Base-by-base conservation (phyloP, 2,329 filamentous ascomycete genomes). In the Chaetothyriales sp. region DNA sequence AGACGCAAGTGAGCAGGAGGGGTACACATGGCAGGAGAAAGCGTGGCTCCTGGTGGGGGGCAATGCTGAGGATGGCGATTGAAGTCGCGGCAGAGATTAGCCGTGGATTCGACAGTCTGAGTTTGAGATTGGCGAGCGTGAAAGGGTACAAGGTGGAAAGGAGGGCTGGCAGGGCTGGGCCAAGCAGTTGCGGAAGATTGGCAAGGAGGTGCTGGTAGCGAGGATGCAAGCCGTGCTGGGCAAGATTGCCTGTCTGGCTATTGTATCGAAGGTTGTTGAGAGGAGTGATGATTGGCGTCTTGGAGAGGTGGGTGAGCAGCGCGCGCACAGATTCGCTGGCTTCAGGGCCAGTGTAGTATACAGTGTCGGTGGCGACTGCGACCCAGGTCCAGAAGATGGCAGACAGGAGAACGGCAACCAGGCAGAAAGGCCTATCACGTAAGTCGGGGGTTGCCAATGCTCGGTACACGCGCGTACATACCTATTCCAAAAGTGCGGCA, bases 401-500 rank as follows among this genome's bases (percentile, higher is more conserved):
- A 56, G 84, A 83, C 51, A 78, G 62, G 51, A 80, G 65, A 61
- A 92, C 75, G 52, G 80, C 77, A 56, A 80, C 63, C 47, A 94
- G 70, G 50, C 76, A 75, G 51, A 73, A 66, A 43, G 77, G 78
- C 60, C 77, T 81, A 55, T 7, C 28, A 19, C 4, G 43, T 56
- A 40, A 51, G 52, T 29, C 47, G 37, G 44, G 25, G n/a, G n/a
- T n/a, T 20, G 10, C 20, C 43, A 22, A 25, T 7, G 40, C 18
- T 43, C 43, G n/a, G 44, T 46, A 15, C 19, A 10, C 18, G 48
- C 18, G 48, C 29, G 19, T 22, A 71, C 79, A 64, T 69, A 92
- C 86, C 83, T 90, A 67, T 82, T 81, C 66, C 79, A 70, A 64
- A 95, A 92, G 72, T 94, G 85, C 58, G 88, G 88, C 66, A 97